Evolutionary conservation across 2,329 filamentous ascomycete species (phyloP), one percentile per base, ranked within the genome.

Genomic region (Cordyceps cateniannulata): DNA sequence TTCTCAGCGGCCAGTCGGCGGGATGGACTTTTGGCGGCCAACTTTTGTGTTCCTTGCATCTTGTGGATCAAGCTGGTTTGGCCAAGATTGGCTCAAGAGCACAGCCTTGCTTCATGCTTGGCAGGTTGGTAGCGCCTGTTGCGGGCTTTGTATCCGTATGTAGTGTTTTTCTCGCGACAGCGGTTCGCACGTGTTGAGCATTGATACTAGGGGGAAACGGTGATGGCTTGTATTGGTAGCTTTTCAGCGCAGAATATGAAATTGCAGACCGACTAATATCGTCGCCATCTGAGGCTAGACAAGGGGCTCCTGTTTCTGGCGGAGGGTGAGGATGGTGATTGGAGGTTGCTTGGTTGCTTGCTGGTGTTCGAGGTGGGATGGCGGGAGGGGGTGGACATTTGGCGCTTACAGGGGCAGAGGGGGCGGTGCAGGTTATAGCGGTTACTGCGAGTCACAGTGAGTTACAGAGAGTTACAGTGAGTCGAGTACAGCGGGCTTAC

Each of bases 241-340:
- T 35, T 22, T 18, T 22, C 24, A 24, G 55, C 18, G 47, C 35
- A 42, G 25, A 44, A 20, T 32, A n/a, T 20, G 56, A 59, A 52
- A 59, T 59, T 59, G 38, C 48, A 59, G 38, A 59, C 48, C 27
- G 25, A 44, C 38, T 59, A 59, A 59, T 59, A 47, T 52, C 57
- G 16, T 24, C 18, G 38, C 12, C 54, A 59, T 59, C 38, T 32
- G 47, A 38, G 56, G 48, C 56, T 51, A 52, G 47, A 45, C 49
- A 22, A 35, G 57, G 55, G 57, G n/a, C n/a, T 38, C 4, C 20
- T 22, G 42, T 42, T 20, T 20, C 29, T 24, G 54, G 27, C 52
- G 1, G 47, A 51, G 24, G 47, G 51, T 50, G 45, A 49, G 27
- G 54, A 5, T 29, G 42, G 20, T 57, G 53, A 57, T 57, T 56